A percentile compares a stretch with the other conserved stretches of the same genome.
Evolutionary conservation across 2,329 filamentous ascomycete species (phyloP).

Genomic region (Magnaporthiopsis rhizophila): DNA sequence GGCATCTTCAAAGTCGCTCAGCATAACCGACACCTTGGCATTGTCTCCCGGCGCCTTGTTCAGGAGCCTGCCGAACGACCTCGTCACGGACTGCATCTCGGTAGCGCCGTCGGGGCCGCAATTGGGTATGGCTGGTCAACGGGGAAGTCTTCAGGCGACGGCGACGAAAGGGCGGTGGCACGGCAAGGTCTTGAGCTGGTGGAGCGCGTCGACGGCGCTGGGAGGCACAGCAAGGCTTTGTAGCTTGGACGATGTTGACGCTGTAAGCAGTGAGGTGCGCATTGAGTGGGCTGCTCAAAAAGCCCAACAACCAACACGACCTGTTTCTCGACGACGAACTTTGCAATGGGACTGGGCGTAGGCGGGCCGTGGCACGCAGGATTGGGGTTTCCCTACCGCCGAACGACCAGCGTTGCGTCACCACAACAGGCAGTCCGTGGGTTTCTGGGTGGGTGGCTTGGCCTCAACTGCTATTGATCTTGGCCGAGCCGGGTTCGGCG

Average conservation of each 20-base stretch:
- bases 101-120: background rate
- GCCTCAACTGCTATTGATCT: no score
- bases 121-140: background rate
- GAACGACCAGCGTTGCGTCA: background rate
- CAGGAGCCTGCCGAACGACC: slow-evolving; percentile 66
- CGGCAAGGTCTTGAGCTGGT: background rate
- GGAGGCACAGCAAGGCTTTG: background rate
- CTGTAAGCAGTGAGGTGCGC: no score
- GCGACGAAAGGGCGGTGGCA: background rate
- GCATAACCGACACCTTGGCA: slow-evolving; percentile 63
- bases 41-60: slow-evolving; percentile 64
- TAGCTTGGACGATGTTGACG: no score
- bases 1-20: slow-evolving; percentile 74
- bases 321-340: no score
- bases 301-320: background rate
- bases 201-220: background rate
- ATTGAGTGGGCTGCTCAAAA: no score
- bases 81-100: slow-evolving; percentile 64
- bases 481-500: no score
- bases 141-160: background rate
- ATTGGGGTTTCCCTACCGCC: background rate
- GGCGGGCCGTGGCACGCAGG: background rate
- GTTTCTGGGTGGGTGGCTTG: background rate
- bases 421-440: background rate
- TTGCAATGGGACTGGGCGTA: background rate